Evolutionary conservation across 2,329 filamentous ascomycete species (phyloP), one percentile per base, ranked within the genome.

Genomic region (Aspergillus latus): DNA sequence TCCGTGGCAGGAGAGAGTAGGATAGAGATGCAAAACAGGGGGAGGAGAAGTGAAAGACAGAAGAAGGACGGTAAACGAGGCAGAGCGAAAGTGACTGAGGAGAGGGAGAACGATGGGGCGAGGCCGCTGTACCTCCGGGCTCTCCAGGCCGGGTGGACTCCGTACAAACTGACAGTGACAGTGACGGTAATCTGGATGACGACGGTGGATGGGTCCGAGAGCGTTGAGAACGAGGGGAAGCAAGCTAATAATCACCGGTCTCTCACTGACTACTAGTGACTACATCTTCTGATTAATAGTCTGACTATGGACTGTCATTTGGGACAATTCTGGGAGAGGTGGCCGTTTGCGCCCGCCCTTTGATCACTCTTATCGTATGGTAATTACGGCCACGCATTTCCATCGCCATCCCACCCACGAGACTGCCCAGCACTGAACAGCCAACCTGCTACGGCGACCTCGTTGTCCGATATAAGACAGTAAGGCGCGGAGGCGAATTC

Each of bases 201-300:
- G 59, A 53, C 48, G 59, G 45, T 54, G 34, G 48, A 54, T 57
- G 52, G 59, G 59, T 56, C 59, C 49, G 59, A 62, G 59, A 56
- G 59, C 57, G 39, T 49, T 29, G 21, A 49, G 52, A 52, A 50
- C 43, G 49, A 56, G 53, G 45, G 44, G 50, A 45, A 49, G 34
- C 21, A 21, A 21, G 21, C 21, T 45, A 47, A 15, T 21, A 47
- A 32, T 21, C 5, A 34, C 6, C 5, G 13, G 9, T 47, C 4
- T 21, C 44, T 47, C 29, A 9, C 15, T 21, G 21, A 21, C 21
- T 21, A 21, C 21, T 21, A 21, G 21, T 30, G 29, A 34, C 44
- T 45, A 5, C 28, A 11, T 29, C 26, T 29, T 7, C 13, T 15
- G 43, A 30, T 45, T 29, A 45, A 13, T 29, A 29, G 28, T 28